Percentiles rank a stretch among this genome's conserved stretches.
Evolutionary conservation across 2,329 filamentous ascomycete genomes (phyloP).

Genomic region (Stagonosporopsis cucurbitacearum): DNA sequence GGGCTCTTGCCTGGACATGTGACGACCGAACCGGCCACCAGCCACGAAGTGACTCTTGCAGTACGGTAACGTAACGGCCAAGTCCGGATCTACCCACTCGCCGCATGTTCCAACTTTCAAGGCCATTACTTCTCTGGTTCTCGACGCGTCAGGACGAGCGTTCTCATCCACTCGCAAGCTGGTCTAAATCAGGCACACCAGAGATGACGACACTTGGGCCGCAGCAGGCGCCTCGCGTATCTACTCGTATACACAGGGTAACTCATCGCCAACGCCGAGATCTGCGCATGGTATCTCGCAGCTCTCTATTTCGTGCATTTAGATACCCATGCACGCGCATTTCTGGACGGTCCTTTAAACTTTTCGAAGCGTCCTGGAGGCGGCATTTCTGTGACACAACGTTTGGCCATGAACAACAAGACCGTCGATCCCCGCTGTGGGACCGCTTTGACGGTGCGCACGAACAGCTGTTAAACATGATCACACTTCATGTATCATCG

Average conservation of each 20-base stretch:
- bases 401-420: not conserved
- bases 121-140: not conserved
- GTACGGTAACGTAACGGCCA: not conserved
- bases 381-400: not conserved
- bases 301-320: not conserved
- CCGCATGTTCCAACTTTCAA: conserved; percentile 2
- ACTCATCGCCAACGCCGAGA: not conserved
- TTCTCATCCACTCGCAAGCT: conserved; percentile 9
- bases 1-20: conserved; percentile 4
- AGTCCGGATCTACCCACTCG: not conserved
- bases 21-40: conserved; percentile 9
- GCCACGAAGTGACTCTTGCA: not conserved
- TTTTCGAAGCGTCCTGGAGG: not conserved
- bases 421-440: conserved; percentile 1
- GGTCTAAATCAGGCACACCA: conserved; percentile 9
- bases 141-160: not conserved
- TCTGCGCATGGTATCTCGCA: not conserved
- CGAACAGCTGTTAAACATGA: not conserved
- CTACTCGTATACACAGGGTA: not conserved
- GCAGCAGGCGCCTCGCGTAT: not conserved
- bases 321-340: too few relatives aligned
- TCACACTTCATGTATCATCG: not conserved
- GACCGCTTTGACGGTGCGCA: not conserved
- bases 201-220: conserved; percentile 7
- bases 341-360: too few relatives aligned